phyloP scores from a whole-genome alignment of 75 land plant species.

The Azolla pinnata region DNA sequence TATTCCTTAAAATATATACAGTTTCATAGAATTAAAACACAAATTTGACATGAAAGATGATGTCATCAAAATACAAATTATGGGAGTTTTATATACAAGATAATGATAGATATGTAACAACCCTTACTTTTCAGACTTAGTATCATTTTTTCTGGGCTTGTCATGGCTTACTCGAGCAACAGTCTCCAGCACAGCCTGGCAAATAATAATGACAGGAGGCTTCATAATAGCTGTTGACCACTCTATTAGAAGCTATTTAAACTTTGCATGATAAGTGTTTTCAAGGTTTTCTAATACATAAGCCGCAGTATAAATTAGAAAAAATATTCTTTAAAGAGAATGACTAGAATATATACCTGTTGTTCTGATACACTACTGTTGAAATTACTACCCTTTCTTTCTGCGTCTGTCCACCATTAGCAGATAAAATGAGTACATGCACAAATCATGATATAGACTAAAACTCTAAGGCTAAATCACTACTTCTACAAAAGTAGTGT shows the following conservation, averaged over 20 bases:
- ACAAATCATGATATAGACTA: background rate
- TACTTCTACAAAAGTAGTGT: no score
- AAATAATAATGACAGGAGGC: no score
- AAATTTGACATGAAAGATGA: no score
- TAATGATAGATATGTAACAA: background rate
- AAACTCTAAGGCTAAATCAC: no score
- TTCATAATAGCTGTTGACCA: background rate
- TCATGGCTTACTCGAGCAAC: conserved; percentile 85
- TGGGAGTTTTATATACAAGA: background rate
- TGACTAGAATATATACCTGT: conserved; percentile 31
- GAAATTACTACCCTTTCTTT: conserved; percentile 46
- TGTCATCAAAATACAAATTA: background rate
- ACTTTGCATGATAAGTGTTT: no score
- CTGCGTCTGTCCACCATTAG: no score
- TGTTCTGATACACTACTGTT: conserved; percentile 90
- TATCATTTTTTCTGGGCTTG: conserved; percentile 83
- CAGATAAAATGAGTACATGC: no score
- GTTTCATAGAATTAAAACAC: no score
- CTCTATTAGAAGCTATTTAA: background rate
- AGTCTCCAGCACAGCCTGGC: conserved; percentile 85
- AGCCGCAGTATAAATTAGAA: no score
- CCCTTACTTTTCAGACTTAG: conserved; percentile 63
- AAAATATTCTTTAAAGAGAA: background rate
- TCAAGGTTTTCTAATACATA: no score
- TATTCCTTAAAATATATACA: no score